Evolutionary conservation across 23 red algal species (phyloP), one percentile per base, ranked within the genome.

Genomic region (Gracilaria domingensis): DNA sequence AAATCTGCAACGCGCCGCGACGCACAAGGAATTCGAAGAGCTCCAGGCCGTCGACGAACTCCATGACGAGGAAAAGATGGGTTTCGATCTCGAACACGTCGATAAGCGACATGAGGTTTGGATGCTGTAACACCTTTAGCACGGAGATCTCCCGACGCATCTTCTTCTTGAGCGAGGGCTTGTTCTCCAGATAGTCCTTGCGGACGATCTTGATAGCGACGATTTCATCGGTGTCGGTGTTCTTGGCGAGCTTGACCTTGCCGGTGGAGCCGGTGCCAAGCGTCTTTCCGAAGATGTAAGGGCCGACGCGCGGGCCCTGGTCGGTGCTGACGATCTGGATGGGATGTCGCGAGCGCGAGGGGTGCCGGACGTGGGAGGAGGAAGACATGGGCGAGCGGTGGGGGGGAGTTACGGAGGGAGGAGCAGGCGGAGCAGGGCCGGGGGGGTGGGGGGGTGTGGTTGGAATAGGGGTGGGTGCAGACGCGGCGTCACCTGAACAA

Each of bases 121-220:
- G 96, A 53, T 98, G 96, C 29, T 80, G 76, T 72, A 92, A 53
- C 36, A 92, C 79, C 66, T 92, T 92, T 9, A 92, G 53, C 23
- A 92, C 89, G 66, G 89, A 92, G 61, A 92, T 92, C 66, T 92
- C 89, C 14, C 89, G 77, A 72, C 92, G 83, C 95, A 96, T 89
- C 75, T 91, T 96, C 88, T 94, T 94, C 55, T 82, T 86, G 45
- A 94, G 69, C 38, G 94, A 95, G 59, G 94, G 93, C 67, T 99
- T 99, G 42, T 82, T 89, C 53, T 93, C 94, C 1, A 99, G 65
- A 80, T 93, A 95, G 58, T 96, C 97, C 82, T 99, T 99, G 72
- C 97, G 83, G 29, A 99, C 88, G 49, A 99, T 93, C 60, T 99
- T 99, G 51, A 99, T 96, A 33, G 97, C 97, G 66, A 96, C 97